Base-by-base conservation (phyloP, 305 asterid species). In the Salvia sclarea region DNA sequence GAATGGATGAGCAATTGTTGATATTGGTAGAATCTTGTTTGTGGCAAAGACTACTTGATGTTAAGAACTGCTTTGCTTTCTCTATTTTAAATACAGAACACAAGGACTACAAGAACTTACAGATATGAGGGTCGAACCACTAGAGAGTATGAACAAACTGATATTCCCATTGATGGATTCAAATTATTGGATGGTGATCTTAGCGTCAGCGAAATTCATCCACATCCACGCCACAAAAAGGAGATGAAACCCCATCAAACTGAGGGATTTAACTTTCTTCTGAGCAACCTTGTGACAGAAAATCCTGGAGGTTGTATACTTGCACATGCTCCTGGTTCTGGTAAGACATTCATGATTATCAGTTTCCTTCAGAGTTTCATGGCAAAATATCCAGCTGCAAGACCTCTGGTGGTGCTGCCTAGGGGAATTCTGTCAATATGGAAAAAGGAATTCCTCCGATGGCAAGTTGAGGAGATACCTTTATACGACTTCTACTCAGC, bases 301-400 rank as follows among this genome's bases (percentile, higher is more conserved):
- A 89, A 84, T 73, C 98, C 98, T 12, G 99, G 99, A 59, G 98
- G 99, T 37, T 95, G 99, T 72, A 95, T 95, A 57, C 67, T 95
- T 90, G 99, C 98, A 7, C 99, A 95, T 64, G 99, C 98, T 62
- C 97, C 98, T 40, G 99, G 99, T 68, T 89, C 99, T 24, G 99
- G 99, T 5, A 91, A 91, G 72, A 95, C 98, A 9, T 95, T 95
- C 66, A 95, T 95, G 99, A 86, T 95, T 3, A 95, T 95, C 75
- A 95, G 99, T 66, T 95, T 95, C 75, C 84, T 95, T 6, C 97
- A 91, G 74, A 95, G 99, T 67, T 95, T 91, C 68, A 95, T 95
- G 99, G 96, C 99, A 2, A 91, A 89, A 60, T 84, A 91, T 75
- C 96, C 96, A 3, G 73, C 70, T 56, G 96, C 98, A n/a, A 91